These are phyloP conservation scores for Daldinia decipiens DNA, from an alignment of 495 filamentous ascomycete genomes.

Conservation along the genomic window DNA sequence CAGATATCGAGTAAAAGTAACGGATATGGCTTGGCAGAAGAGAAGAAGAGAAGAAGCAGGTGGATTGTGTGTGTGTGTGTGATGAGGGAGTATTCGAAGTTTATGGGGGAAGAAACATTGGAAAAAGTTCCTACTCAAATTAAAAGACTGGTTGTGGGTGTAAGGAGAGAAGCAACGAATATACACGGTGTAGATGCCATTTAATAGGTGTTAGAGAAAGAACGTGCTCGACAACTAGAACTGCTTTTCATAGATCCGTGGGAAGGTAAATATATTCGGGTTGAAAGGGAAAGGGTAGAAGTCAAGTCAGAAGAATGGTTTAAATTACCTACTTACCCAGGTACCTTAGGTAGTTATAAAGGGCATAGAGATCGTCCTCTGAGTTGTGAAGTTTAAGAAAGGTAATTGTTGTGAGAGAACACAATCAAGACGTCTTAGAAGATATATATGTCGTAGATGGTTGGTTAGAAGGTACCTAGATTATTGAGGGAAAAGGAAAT, in stretches of 20 bases:
- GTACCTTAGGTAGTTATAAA: background rate
- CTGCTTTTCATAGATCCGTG: background rate
- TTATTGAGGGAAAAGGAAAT: background rate
- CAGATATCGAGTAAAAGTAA: too few relatives aligned
- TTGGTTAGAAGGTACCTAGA: background rate
- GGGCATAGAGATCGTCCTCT: background rate
- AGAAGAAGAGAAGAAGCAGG: too few relatives aligned
- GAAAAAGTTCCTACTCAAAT: background rate
- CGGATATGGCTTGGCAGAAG: too few relatives aligned
- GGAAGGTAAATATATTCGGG: background rate
- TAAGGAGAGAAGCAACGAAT: background rate
- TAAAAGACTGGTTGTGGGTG: background rate
- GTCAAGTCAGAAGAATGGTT: background rate
- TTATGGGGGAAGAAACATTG: background rate
- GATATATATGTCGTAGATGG: background rate
- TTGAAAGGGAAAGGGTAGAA: background rate
- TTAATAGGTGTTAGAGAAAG: background rate
- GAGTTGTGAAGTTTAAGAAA: background rate
- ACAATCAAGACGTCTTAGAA: background rate
- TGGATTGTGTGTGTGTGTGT: too few relatives aligned
- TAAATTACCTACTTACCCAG: background rate
- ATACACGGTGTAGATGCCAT: background rate
- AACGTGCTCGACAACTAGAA: background rate
- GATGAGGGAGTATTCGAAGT: background rate
- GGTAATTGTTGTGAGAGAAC: background rate